phyloP scores from a whole-genome alignment of 2,329 filamentous ascomycete species.

The Fusarium nygamai region DNA sequence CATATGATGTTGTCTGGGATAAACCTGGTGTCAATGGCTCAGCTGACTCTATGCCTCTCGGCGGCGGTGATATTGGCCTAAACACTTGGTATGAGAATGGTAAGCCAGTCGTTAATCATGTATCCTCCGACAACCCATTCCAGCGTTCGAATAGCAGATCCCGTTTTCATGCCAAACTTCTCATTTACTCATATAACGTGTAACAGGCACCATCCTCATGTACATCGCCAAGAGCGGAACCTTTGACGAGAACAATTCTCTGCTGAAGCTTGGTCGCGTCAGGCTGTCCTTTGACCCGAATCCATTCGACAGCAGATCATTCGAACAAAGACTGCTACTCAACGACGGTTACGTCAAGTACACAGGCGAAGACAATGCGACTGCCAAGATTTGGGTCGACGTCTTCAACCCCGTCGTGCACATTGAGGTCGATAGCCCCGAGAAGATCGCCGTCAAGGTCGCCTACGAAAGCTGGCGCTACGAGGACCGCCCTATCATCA shows the following conservation, averaged over 20 bases:
- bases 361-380: not conserved
- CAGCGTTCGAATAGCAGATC: fast-evolving
- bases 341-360: not conserved
- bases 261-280: slow-evolving; percentile 6
- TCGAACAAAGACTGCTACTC: not conserved
- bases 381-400: slow-evolving; percentile 2
- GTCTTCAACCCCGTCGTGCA: slow-evolving; percentile 5
- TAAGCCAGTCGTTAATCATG: not conserved
- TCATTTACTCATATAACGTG: not conserved
- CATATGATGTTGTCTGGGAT: slow-evolving; percentile 3
- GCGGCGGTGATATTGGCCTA: not conserved
- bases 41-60: slow-evolving; percentile 10
- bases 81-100: slow-evolving; percentile 16
- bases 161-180: fast-evolving
- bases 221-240: slow-evolving; percentile 7
- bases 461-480: slow-evolving; percentile 1
- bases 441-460: not conserved
- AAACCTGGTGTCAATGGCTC: slow-evolving; percentile 7
- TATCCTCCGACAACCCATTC: fast-evolving
- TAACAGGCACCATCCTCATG: not conserved
- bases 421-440: not conserved
- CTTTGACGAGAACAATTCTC: slow-evolving; percentile 13
- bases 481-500: not conserved
- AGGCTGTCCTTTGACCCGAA: slow-evolving; percentile 4
- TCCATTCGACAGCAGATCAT: not conserved